Base-by-base conservation (phyloP, 768 basidiomycete genomes). In the Panellus pusillus region DNA sequence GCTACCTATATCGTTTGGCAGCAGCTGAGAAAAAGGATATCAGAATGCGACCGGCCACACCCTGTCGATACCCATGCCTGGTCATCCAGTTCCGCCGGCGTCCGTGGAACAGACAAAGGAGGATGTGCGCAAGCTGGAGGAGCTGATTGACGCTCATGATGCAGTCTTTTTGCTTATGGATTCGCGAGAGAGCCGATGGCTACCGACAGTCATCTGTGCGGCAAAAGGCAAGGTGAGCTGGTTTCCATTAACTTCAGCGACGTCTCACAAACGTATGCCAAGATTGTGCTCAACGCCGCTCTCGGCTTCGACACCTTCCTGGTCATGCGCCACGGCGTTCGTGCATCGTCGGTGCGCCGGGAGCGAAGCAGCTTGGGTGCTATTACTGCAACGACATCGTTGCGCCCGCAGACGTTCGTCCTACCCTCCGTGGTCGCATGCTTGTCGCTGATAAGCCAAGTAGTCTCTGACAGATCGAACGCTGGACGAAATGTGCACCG, bases 331-430 rank as follows among this genome's bases (percentile, higher is more conserved):
- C 96, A 98, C 64, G 97, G 95, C 3, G 78, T 86, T 4, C 81
- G 88, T 7, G 74, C 72, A 2, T 68, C 70, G 37, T 54, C 65
- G 29, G 48, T 58, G 38, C 65, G 48, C 38, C 55, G 47, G 66
- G n/a, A 57, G 65, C 43, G 51, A 60, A 60, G 40, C 70, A 72
- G 2, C 73, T 99, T 29, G 96, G 97, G 4, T 99, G 97, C 65
- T 98, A 99, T 68, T 99, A 93, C 67, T 99, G 97, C 71, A 98
- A 98, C 63, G 97, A 99, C 60, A 91, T 98, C 52, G 94, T 98
- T 36, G 97, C 96, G 0, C 95, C 97, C 8, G 83, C 89, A 15
- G 95, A 99, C 68, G 95, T 96, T 55, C 43, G 74, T 65, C 79
- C 70, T 43, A 42, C 48, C 24, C 28, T 13, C 46, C 38, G 15